Evolutionary conservation across 2,329 filamentous ascomycete genomes (phyloP).

Genomic region (Sporothrix brunneoviolacea): DNA sequence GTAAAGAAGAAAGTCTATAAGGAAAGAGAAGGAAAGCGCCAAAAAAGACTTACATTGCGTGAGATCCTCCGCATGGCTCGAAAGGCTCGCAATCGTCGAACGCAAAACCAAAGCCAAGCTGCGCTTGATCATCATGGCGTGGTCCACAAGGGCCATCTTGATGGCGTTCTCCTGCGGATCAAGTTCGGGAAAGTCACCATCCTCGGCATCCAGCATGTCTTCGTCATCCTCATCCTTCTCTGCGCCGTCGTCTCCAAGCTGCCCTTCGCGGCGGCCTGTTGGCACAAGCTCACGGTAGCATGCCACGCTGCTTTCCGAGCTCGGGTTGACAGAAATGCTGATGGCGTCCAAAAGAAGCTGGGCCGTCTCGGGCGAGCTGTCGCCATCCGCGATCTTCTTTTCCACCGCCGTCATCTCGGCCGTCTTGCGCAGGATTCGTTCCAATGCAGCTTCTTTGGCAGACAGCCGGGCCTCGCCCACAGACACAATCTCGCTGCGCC

Average conservation of each 20-base stretch:
- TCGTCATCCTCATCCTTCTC: constrained; percentile 34
- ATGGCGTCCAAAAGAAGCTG: constrained; percentile 68
- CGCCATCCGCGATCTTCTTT: constrained; percentile 64
- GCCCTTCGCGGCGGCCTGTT: constrained; percentile 29
- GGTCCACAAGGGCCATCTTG: constrained; percentile 78
- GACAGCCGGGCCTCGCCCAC: constrained; percentile 60
- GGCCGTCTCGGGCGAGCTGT: constrained; percentile 54
- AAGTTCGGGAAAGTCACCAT: constrained; percentile 41
- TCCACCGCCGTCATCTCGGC: constrained; percentile 74
- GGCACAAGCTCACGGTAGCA: constrained; percentile 71
- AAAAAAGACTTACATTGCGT: constrained; percentile 51
- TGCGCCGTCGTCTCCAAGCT: constrained; percentile 29
- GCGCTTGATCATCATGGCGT: constrained; percentile 80
- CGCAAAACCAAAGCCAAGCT: constrained; percentile 65
- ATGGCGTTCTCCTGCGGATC: constrained; percentile 67
- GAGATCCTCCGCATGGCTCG: constrained; percentile 51
- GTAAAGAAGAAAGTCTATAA: neutral
- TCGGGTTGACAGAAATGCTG: constrained; percentile 66
- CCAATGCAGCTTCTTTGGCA: constrained; percentile 80
- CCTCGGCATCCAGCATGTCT: constrained; percentile 30
- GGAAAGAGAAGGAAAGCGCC: too few species aligned
- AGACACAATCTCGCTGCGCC: constrained; percentile 75
- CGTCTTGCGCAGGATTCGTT: constrained; percentile 85
- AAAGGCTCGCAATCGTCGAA: constrained; percentile 54
- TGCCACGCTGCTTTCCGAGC: constrained; percentile 69